Base-by-base conservation (phyloP, 371 early-diverging fungal species). In the Mortierella sp. region DNA sequence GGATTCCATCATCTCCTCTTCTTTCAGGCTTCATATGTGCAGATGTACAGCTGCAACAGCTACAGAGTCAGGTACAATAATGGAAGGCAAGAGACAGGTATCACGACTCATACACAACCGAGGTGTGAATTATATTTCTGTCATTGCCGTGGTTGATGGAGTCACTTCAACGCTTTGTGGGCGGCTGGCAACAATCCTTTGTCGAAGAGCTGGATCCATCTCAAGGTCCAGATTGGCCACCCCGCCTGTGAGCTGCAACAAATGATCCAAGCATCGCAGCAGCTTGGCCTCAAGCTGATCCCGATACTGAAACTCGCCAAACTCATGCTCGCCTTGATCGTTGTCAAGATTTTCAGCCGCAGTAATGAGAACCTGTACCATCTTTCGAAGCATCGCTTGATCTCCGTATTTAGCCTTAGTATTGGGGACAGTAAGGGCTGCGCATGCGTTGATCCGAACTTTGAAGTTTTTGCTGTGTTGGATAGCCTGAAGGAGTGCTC, bases 401-500 rank as follows among this genome's bases (percentile, higher is more conserved):
- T 82, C 81, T 1, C 90, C 91, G 64, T 86, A 91, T 30, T 83
- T 82, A 2, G 61, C 73, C 21, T 78, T 52, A 1, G 67, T 55
- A 19, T 68, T 67, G 7, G 89, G 87, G 10, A 81, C 78, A 2
- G 86, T 64, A 5, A 94, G 69, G 2, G 94, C 94, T 6, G 85
- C 70, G 53, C 90, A 89, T 2, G 93, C 93, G 71, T 90, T 87
- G 67, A 93, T 94, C 45, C 92, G 83, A 27, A 94, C 93, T 73
- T 94, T 94, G 58, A 87, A 94, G 70, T 94, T 94, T 58, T 87
- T 87, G 54, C 90, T 89, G 10, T 82, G 76, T 12, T 73, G 67
- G 10, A 91, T 67, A 2, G 89, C 86, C 14, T 83, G 81, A 0
- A 82, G 67, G 39, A 94, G 74, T 2, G 91, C 81, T 14, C 69